Conservation (phyloP, 2,329 filamentous ascomycete species). For the Penicillium sp. region DNA sequence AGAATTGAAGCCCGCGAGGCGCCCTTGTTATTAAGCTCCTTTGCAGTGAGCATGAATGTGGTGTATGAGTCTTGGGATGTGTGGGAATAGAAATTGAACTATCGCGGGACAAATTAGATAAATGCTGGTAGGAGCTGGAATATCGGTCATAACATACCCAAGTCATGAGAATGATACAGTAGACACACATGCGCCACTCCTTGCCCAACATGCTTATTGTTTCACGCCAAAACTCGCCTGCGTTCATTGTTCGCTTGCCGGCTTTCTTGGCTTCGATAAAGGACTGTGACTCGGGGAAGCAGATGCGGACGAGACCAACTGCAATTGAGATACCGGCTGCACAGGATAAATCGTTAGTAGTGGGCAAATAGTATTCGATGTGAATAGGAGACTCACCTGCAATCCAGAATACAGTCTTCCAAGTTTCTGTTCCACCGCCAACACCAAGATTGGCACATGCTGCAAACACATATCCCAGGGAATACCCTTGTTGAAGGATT, state of each 20-base stretch:
- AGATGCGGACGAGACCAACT: conserved; percentile 65
- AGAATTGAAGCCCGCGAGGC: conserved; percentile 74
- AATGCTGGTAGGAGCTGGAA: not conserved
- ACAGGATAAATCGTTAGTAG: not conserved
- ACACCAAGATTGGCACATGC: conserved; percentile 70
- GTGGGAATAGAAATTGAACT: conserved; percentile 71
- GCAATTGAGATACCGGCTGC: conserved; percentile 39
- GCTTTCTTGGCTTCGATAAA: conserved; percentile 68
- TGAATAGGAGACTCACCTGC: conserved; percentile 41
- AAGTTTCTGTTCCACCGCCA: conserved; percentile 53
- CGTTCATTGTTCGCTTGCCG: conserved; percentile 50
- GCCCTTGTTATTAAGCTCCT: conserved; percentile 62
- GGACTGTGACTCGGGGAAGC: conserved; percentile 72
- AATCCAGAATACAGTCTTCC: conserved; percentile 76
- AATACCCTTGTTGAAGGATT: conserved; percentile 78
- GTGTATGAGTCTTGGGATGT: conserved; percentile 79
- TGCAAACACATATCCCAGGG: conserved; percentile 75
- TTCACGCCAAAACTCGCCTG: conserved; percentile 64
- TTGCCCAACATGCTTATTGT: conserved; percentile 64
- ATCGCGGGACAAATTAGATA: not conserved
- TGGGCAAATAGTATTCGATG: not conserved
- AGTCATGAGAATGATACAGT: conserved; percentile 75
- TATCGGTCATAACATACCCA: conserved; percentile 41
- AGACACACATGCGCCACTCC: conserved; percentile 75
- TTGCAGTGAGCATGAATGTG: conserved; percentile 73